phyloP scores from a whole-genome alignment of 352 stramenopile genomes.

The Phytophthora vignae region DNA sequence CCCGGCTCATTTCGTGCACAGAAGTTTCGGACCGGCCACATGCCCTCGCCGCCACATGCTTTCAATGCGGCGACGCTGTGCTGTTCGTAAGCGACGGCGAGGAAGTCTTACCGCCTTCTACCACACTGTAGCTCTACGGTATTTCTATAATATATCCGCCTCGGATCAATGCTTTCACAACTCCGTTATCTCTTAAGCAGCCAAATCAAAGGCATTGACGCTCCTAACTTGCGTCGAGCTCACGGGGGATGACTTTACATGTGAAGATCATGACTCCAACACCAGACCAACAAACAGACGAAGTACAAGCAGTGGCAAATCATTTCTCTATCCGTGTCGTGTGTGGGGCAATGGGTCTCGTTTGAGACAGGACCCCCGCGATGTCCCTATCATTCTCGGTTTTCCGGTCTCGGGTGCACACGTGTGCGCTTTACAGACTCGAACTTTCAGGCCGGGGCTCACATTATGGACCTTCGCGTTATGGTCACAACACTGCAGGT shows the following conservation, averaged over 20 bases:
- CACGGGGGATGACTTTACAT: not conserved
- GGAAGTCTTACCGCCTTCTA: no score
- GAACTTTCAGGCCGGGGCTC: not conserved
- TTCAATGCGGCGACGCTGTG: conserved; percentile 9
- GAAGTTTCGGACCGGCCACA: conserved; percentile 18
- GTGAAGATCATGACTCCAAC: not conserved
- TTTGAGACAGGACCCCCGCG: not conserved
- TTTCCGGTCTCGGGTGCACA: not conserved
- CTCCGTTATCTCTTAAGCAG: no score
- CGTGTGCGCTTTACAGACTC: not conserved
- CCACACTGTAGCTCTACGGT: not conserved
- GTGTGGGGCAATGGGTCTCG: not conserved
- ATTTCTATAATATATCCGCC: not conserved
- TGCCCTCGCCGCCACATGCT: conserved; percentile 3
- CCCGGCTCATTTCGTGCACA: conserved; percentile 20
- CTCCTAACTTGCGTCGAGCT: no score
- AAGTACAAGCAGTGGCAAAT: conserved; percentile 3
- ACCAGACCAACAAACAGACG: conserved; percentile 4
- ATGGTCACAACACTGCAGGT: not conserved
- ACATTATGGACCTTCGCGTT: conserved; percentile 4
- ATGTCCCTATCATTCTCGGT: not conserved
- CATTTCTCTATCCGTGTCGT: not conserved
- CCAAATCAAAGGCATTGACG: no score
- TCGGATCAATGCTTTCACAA: not conserved
- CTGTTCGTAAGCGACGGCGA: not conserved